Percentiles rank a stretch among this genome's conserved stretches.
These are phyloP conservation scores for Cyathus pygmaeus DNA, from an alignment of 1,284 basidiomycete species.

Conservation along the genomic window DNA sequence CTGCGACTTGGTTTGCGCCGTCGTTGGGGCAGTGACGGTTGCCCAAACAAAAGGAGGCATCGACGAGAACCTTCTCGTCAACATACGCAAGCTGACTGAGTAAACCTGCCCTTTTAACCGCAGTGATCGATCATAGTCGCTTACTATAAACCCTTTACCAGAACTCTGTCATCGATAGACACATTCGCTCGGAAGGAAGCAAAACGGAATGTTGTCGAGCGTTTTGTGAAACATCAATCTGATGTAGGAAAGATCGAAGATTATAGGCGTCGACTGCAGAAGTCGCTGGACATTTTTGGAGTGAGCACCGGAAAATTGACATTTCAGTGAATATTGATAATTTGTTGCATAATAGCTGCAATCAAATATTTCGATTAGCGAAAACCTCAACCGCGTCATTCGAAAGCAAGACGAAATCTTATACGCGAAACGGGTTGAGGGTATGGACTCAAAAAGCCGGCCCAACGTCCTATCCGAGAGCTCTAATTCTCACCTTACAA, in stretches of 20 bases:
- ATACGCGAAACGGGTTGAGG: too few species aligned
- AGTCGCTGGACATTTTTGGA: constrained; percentile 1
- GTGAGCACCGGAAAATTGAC: background rate
- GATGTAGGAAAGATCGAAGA: background rate
- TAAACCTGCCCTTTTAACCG: background rate
- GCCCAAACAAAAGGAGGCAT: background rate
- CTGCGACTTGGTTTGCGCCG: background rate
- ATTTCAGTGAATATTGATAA: background rate
- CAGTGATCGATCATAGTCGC: background rate
- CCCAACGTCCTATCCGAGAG: background rate
- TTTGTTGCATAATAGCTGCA: background rate
- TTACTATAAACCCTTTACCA: background rate
- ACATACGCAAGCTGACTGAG: background rate
- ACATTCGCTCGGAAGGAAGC: background rate
- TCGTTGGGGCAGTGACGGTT: background rate
- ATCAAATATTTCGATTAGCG: background rate
- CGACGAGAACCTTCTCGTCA: background rate
- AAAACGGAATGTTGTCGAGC: background rate
- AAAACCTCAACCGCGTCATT: background rate
- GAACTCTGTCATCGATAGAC: background rate
- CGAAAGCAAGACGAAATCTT: background rate
- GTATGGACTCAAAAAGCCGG: background rate
- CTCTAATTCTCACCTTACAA: background rate
- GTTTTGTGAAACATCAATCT: background rate
- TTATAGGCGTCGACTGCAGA: background rate